Evolutionary conservation across 192 early-diverging fungal genomes (phyloP), one percentile per base, ranked within the genome.

Genomic region (Rhizophagus clarus): DNA sequence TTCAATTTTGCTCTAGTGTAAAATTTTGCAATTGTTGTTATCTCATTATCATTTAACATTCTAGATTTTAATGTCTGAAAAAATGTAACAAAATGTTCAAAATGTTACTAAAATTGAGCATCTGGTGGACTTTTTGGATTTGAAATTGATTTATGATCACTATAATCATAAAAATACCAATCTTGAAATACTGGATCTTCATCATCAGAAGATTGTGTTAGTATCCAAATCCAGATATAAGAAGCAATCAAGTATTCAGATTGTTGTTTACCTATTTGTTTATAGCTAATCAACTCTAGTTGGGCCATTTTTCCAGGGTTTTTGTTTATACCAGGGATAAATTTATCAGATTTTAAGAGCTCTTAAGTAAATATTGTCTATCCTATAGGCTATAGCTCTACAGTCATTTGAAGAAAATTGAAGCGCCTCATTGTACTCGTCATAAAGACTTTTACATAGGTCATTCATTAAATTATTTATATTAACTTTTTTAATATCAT

Each of bases 211-310:
- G 42, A 61, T 32, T 80, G 42, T 77, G 74, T 68, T 28, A 84
- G 56, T 61, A 84, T 78, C 81, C 81, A 84, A 34, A 84, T n/a
- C 83, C 81, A 84, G 31, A 84, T 81, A 45, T 82, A 84, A n/a
- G 81, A 81, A 49, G 79, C 80, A 51, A 32, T 64, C 34, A 82
- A 71, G 62, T 73, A 78, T 77, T 74, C 81, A 12, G 15, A 47
- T 73, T 37, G 42, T 60, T 1, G 60, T 62, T 76, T 32, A 34
- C 37, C 61, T 63, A 76, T 32, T 64, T 42, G 31, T 14, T 76
- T 31, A 20, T 37, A 76, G 9, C 61, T 14, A 42, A 76, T 76
- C 40, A 76, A 76, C 49, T 29, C 51, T 26, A 6, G 8, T 0
- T n/a, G 11, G 17, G 26, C 17, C 61, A 76, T 29, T 64, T 63